phyloP scores from a whole-genome alignment of 441 rosid species.

The Flueggea neowawraea region DNA sequence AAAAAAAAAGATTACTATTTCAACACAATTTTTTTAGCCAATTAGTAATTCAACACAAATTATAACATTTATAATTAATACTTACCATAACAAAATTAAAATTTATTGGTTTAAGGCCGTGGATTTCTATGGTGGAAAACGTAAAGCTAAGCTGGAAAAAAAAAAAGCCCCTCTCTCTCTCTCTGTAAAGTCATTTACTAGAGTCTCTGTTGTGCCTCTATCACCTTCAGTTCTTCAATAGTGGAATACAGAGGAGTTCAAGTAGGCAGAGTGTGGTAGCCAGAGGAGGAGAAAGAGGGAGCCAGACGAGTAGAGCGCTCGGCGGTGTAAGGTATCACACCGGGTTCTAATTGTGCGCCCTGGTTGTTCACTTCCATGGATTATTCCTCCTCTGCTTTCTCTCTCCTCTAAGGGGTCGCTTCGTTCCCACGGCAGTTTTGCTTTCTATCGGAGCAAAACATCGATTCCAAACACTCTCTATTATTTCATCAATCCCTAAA shows the following conservation, averaged over 20 bases:
- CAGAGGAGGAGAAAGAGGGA: slow-evolving; percentile 5
- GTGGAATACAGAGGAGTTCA: neutral
- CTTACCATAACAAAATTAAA: neutral
- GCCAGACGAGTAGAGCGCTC: slow-evolving; percentile 21
- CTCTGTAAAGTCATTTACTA: neutral
- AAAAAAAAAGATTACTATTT: too few species aligned
- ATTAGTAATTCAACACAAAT: too few species aligned
- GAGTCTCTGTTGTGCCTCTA: slow-evolving; percentile 10
- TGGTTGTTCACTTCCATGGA: slow-evolving; percentile 24
- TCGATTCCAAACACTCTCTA: slow-evolving; percentile 22
- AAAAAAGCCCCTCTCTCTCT: slow-evolving; percentile 4
- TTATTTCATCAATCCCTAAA: neutral
- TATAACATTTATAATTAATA: too few species aligned
- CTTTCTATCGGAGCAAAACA: slow-evolving; percentile 25
- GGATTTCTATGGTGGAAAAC: slow-evolving; percentile 44
- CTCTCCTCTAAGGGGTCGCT: slow-evolving; percentile 37
- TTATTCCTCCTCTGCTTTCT: slow-evolving; percentile 8
- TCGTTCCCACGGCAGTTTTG: slow-evolving; percentile 41
- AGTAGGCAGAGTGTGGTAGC: neutral
- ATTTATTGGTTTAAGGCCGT: slow-evolving; percentile 13
- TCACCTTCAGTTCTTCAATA: slow-evolving; percentile 1
- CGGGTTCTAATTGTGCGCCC: slow-evolving; percentile 34
- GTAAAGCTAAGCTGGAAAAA: slow-evolving; percentile 21
- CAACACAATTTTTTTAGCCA: too few species aligned
- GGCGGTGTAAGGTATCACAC: slow-evolving; percentile 36